A percentile compares a stretch with the other conserved stretches of the same genome.
phyloP scores from a whole-genome alignment of 345 rosid species.

The Punica granatum region DNA sequence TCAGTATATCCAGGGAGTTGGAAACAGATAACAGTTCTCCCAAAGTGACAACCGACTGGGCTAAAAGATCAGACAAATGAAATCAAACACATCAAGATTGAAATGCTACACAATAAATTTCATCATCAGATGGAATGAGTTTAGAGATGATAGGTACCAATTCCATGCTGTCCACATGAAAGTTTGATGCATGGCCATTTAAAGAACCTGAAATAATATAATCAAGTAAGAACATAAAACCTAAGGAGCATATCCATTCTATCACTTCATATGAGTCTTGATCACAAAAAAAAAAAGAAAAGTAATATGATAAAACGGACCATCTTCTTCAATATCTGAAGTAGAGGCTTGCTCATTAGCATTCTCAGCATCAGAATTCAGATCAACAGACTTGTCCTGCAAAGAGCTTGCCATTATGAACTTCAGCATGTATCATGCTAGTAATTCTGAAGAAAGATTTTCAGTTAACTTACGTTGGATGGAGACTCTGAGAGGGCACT shows the following conservation, averaged over 20 bases:
- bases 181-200: conserved; percentile 17
- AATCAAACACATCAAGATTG: neutral
- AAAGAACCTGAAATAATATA: conserved; percentile 32
- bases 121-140: neutral
- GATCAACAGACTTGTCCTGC: conserved; percentile 46
- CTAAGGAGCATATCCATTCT: conserved; percentile 4
- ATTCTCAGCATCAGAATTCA: conserved; percentile 39
- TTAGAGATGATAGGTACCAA: conserved; percentile 28
- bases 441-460: conserved; percentile 10
- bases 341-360: conserved; percentile 43
- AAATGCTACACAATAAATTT: neutral
- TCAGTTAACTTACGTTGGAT: conserved; percentile 39
- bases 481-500: conserved; percentile 31
- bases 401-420: conserved; percentile 14
- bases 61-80: neutral
- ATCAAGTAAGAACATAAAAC: conserved; percentile 23
- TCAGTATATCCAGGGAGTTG: too few relatives aligned
- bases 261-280: neutral
- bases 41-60: too few relatives aligned
- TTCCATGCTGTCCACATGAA: conserved; percentile 25
- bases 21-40: too few relatives aligned
- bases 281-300: conserved; percentile 1
- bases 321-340: conserved; percentile 40
- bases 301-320: conserved; percentile 22
- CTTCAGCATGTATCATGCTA: conserved; percentile 6